Evolutionary conservation across 176 grass and related monocot genomes (phyloP).

Genomic region (Ensete ventricosum): DNA sequence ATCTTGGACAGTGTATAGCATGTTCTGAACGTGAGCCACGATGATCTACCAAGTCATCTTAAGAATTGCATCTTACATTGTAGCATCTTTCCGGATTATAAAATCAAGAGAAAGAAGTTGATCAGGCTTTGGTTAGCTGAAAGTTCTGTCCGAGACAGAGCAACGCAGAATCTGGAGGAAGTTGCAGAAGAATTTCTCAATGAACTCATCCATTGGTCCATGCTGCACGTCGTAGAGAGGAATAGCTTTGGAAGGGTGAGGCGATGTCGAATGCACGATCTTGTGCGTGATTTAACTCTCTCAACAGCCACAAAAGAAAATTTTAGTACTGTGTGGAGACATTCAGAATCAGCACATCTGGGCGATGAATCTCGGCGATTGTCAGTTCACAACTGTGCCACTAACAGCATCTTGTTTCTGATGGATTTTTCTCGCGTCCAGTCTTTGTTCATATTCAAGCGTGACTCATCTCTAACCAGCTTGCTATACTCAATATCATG

Average conservation of each 20-base stretch:
- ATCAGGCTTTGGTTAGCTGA: constrained; percentile 43
- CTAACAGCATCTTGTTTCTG: not conserved
- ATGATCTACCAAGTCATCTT: constrained; percentile 30
- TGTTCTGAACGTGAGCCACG: constrained; percentile 36
- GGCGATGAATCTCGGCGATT: constrained; percentile 1
- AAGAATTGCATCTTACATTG: constrained; percentile 42
- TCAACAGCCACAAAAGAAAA: constrained; percentile 14
- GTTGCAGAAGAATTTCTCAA: constrained; percentile 32
- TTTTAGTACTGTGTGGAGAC: constrained; percentile 10
- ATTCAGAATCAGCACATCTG: not conserved
- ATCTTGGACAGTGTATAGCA: constrained; percentile 23
- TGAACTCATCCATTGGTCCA: constrained; percentile 25
- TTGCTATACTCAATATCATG: not conserved
- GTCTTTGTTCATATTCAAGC: not conserved
- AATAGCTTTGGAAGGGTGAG: constrained; percentile 12
- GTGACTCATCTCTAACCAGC: not conserved
- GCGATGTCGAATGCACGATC: constrained; percentile 37
- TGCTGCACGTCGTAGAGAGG: constrained; percentile 30
- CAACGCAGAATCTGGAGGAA: constrained; percentile 35
- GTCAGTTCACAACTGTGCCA: not conserved
- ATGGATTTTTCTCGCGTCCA: not conserved
- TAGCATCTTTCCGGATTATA: constrained; percentile 32
- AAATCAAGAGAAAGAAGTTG: constrained; percentile 16
- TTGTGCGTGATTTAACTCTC: constrained; percentile 34
- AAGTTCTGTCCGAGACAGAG: constrained; percentile 34